Evolutionary conservation across 805 yeast species (phyloP), one percentile per base, ranked within the genome.

Genomic region (Candida maltosa): DNA sequence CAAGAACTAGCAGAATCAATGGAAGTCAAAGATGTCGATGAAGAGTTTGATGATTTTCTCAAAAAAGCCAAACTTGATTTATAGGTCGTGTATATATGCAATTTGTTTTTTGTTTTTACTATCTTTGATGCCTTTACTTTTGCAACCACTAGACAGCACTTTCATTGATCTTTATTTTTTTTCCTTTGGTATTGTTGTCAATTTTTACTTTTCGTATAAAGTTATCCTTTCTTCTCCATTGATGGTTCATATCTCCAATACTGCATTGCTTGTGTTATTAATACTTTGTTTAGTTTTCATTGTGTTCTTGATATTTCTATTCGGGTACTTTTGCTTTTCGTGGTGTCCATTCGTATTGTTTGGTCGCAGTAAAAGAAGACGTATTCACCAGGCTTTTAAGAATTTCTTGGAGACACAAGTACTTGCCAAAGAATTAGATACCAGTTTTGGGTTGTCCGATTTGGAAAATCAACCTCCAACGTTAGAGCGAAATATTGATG

Each of bases 11-110:
- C 37, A 18, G 42, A 41, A 32, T 32, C 19, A 5, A 15, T 15
- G 26, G 25, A 22, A 35, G 21, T 19, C 9, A 32, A 47, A 5
- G 62, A 58, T 35, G 40, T 45, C n/a, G 65, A 59, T 19, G 54
- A 42, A 6, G 62, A 59, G 26, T 37, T 60, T n/a, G 55, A 54
- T 12, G 12, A 30, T 10, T 38, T 49, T 27, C 22, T 47, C 16
- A 27, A 36, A 18, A 26, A 27, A 10, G 32, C 37, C 14, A 30
- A 35, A 29, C 20, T 38, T 20, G 41, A 38, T 28, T 16, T 38
- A n/a, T 26, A 18, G 31, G 32, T 25, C 25, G 38, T 35, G 36
- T 33, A 27, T 4, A 16, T 5, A n/a, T 21, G 25, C 16, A 3
- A 24, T 11, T 5, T 3, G 8, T 17, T 5, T 23, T 9, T n/a